Percentiles rank a stretch among this genome's conserved stretches.
Conservation (phyloP, 495 filamentous ascomycete species). For the Tuber indicum region DNA sequence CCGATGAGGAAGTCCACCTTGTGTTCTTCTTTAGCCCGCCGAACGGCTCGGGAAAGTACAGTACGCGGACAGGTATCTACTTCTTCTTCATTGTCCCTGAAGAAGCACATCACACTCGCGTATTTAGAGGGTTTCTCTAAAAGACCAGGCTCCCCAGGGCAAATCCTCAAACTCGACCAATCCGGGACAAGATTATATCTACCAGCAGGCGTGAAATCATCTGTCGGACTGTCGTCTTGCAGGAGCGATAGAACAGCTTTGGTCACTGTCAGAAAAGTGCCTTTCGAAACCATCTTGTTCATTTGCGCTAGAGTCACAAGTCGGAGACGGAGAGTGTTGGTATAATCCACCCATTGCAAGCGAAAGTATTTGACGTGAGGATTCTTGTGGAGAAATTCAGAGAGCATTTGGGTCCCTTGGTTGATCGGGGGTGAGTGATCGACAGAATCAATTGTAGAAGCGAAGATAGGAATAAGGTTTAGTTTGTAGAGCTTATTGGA, state of each 20-base stretch:
- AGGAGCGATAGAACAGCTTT: conserved; percentile 54
- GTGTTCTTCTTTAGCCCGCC: conserved; percentile 44
- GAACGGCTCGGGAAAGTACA: conserved; percentile 50
- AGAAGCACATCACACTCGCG: conserved; percentile 57
- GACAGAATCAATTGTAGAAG: conserved; percentile 13
- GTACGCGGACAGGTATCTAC: conserved; percentile 55
- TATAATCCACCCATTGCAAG: conserved; percentile 76
- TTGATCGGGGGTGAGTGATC: conserved; percentile 9
- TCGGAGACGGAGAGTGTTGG: conserved; percentile 59
- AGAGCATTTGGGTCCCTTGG: conserved; percentile 14
- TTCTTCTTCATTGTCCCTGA: conserved; percentile 50
- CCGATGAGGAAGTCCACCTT: conserved; percentile 58
- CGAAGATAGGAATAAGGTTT: conserved; percentile 27
- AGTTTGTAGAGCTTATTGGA: conserved; percentile 59
- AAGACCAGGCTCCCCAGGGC: conserved; percentile 45
- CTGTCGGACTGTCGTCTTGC: conserved; percentile 51
- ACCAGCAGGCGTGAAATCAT: conserved; percentile 48
- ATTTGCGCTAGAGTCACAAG: conserved; percentile 65
- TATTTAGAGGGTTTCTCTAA: conserved; percentile 33
- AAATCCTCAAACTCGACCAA: conserved; percentile 54
- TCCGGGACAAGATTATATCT: conserved; percentile 59
- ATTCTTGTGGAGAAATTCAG: conserved; percentile 43
- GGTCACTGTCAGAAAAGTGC: conserved; percentile 52
- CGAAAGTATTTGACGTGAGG: conserved; percentile 54
- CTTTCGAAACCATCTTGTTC: conserved; percentile 50